phyloP scores from a whole-genome alignment of 23 red algal genomes.

The Gracilaria gracilis region DNA sequence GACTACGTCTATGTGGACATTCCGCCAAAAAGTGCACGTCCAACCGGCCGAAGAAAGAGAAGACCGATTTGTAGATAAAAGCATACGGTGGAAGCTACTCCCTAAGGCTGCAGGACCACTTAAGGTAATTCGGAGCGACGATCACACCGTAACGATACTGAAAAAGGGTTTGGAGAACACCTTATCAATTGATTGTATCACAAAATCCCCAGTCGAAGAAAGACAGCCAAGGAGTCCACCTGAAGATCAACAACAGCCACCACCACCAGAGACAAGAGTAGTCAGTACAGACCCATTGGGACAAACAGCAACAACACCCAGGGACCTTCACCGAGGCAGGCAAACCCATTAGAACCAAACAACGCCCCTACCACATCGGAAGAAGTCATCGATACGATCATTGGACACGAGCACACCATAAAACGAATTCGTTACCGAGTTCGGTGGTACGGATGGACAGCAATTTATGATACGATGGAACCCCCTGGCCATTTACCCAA shows the following conservation, averaged over 20 bases:
- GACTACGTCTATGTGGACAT: slow-evolving; percentile 6
- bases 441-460: neutral
- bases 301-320: too few relatives aligned
- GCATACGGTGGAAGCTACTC: neutral
- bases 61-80: neutral
- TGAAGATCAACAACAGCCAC: neutral
- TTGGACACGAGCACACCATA: neutral
- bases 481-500: neutral
- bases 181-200: neutral
- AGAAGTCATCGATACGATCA: neutral
- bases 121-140: neutral
- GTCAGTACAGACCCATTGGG: neutral
- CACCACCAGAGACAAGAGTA: neutral
- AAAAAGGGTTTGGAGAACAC: neutral
- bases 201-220: too few relatives aligned
- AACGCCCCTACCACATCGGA: neutral
- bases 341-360: too few relatives aligned
- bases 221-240: too few relatives aligned
- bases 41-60: neutral
- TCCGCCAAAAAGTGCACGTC: neutral
- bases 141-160: neutral
- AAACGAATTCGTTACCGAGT: neutral
- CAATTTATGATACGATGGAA: neutral
- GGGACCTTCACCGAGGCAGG: too few relatives aligned
- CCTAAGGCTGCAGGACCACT: neutral